A percentile compares a stretch with the other conserved stretches of the same genome.
These are phyloP conservation scores for Ceratocystis ficicola DNA, from an alignment of 2,329 filamentous ascomycete genomes.

Conservation along the genomic window DNA sequence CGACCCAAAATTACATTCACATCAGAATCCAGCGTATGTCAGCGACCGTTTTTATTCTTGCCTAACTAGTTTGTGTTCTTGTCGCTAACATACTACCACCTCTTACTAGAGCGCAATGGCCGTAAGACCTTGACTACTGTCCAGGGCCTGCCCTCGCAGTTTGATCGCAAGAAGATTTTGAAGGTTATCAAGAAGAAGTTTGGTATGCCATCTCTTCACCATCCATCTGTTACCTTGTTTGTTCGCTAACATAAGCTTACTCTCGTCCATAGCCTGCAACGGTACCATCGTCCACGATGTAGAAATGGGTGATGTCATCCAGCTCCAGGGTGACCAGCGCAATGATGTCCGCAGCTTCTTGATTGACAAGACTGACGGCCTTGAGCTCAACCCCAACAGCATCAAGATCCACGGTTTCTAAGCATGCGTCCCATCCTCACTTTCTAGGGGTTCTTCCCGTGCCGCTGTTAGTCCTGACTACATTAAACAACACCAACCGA, in stretches of 20 bases:
- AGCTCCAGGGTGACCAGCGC: constrained; percentile 98
- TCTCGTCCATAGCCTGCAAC: constrained; percentile 68
- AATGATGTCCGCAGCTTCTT: constrained; percentile 98
- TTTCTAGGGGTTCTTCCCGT: constrained; percentile 2
- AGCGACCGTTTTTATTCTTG: constrained; percentile 11
- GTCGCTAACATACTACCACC: background rate
- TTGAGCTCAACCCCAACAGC: constrained; percentile 88
- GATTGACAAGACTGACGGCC: constrained; percentile 85
- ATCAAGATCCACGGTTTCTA: constrained; percentile 68
- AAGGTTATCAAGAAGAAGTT: constrained; percentile 99
- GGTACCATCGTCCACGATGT: constrained; percentile 93
- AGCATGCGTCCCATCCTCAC: constrained; percentile 24
- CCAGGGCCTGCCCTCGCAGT: constrained; percentile 96
- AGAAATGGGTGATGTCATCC: constrained; percentile 98
- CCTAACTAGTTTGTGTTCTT: constrained; percentile 7
- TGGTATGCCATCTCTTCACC: constrained; percentile 41
- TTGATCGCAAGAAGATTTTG: constrained; percentile 98
- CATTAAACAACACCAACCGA: too few species aligned
- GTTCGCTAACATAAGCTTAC: background rate
- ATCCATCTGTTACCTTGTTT: constrained; percentile 24
- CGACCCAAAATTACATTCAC: constrained; percentile 96
- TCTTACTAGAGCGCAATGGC: constrained; percentile 84
- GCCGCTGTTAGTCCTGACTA: constrained; percentile 20
- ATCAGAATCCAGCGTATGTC: constrained; percentile 96
- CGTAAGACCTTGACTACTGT: constrained; percentile 99